A percentile compares a stretch with the other conserved stretches of the same genome.
Conservation (phyloP, 169 alveolate genomes). For the Plasmodium gonderi region DNA sequence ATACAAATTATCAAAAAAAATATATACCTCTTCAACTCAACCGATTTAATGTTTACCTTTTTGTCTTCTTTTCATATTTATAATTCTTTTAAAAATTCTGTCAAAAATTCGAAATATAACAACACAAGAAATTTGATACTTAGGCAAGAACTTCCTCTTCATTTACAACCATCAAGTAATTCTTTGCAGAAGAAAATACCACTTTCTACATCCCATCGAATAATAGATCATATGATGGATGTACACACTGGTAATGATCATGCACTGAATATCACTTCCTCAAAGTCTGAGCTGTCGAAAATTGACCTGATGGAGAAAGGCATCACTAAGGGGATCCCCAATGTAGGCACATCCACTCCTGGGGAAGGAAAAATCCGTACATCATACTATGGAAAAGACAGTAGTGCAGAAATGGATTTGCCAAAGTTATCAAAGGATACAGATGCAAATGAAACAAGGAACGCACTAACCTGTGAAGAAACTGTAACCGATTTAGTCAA, state of each 20-base stretch:
- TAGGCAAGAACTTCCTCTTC: too few relatives aligned
- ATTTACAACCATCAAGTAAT: too few relatives aligned
- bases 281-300: too few relatives aligned
- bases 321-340: too few relatives aligned
- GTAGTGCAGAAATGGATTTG: neutral
- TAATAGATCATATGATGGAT: too few relatives aligned
- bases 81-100: neutral
- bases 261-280: neutral
- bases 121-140: neutral
- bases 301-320: too few relatives aligned
- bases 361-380: neutral
- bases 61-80: slow-evolving; percentile 20
- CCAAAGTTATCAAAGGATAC: too few relatives aligned
- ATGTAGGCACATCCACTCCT: too few relatives aligned
- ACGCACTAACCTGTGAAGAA: neutral
- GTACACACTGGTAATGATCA: neutral
- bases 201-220: too few relatives aligned
- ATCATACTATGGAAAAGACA: neutral
- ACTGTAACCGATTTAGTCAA: neutral
- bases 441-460: too few relatives aligned
- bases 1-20: slow-evolving; percentile 48
- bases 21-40: slow-evolving; percentile 22
- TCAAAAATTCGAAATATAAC: neutral
- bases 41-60: slow-evolving; percentile 68
- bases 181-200: too few relatives aligned